phyloP scores from a whole-genome alignment of 139 green algal genomes.

The Haematococcus sp. region DNA sequence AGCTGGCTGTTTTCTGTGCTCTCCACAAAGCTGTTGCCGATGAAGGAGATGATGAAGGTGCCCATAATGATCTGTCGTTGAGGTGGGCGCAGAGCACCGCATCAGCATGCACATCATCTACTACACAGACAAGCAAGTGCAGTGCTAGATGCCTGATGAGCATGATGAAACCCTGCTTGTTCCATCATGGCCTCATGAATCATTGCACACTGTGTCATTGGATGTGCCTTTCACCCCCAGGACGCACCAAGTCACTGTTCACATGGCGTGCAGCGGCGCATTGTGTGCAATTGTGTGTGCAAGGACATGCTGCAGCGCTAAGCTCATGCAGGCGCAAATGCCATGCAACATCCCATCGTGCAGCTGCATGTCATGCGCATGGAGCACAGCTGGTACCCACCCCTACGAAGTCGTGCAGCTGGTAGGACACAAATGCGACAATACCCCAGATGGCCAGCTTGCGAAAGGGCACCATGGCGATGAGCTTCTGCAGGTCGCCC shows the following conservation, averaged over 20 bases:
- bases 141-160: not conserved
- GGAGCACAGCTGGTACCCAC: too few relatives aligned
- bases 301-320: too few relatives aligned
- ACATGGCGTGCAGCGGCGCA: too few relatives aligned
- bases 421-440: conserved; percentile 51
- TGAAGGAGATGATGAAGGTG: conserved; percentile 87
- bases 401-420: conserved; percentile 87
- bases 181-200: not conserved
- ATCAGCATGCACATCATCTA: not conserved
- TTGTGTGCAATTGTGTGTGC: too few relatives aligned
- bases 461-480: conserved; percentile 68
- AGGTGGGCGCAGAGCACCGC: not conserved
- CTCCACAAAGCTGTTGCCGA: conserved; percentile 62
- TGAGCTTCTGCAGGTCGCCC: conserved; percentile 51
- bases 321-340: too few relatives aligned
- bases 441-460: conserved; percentile 60
- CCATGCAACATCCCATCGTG: too few relatives aligned
- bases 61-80: conserved; percentile 89
- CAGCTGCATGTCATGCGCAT: too few relatives aligned
- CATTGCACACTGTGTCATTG: not conserved
- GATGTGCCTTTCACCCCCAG: too few relatives aligned
- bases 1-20: conserved; percentile 20
- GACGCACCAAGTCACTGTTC: too few relatives aligned
- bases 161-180: not conserved
- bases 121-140: not conserved